A percentile compares a stretch with the other conserved stretches of the same genome.
These are phyloP conservation scores for Medicago ruthenica DNA, from an alignment of 306 rosid genomes.

Conservation along the genomic window DNA sequence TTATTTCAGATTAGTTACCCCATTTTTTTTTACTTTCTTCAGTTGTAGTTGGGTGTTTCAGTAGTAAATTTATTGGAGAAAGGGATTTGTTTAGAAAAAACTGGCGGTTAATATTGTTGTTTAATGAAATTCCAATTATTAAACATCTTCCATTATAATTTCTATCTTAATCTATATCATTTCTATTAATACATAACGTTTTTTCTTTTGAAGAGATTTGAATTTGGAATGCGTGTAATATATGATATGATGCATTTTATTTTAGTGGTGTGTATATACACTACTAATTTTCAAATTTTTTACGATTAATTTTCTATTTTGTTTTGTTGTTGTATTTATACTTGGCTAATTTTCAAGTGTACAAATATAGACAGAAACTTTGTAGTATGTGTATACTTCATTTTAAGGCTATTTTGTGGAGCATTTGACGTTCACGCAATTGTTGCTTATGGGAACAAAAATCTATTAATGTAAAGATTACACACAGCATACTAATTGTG, in stretches of 20 bases:
- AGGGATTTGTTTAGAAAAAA: not conserved
- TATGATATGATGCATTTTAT: not conserved
- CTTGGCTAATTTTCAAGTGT: too few species aligned
- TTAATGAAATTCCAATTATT: constrained; percentile 19
- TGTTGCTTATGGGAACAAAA: too few species aligned
- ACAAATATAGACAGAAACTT: too few species aligned
- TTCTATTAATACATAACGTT: not conserved
- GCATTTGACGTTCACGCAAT: too few species aligned
- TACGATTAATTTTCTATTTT: too few species aligned
- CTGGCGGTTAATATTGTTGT: constrained; percentile 11
- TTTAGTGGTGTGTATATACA: not conserved
- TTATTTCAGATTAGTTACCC: constrained; percentile 32
- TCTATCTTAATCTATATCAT: not conserved
- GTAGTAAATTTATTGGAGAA: constrained; percentile 37
- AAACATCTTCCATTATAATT: constrained; percentile 7
- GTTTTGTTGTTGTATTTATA: too few species aligned
- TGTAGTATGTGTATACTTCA: too few species aligned
- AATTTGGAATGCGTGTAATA: not conserved
- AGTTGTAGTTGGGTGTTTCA: constrained; percentile 14
- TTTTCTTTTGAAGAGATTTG: constrained; percentile 19
- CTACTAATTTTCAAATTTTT: too few species aligned
- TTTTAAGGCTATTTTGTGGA: too few species aligned
- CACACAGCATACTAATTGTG: too few species aligned
- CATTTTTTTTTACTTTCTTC: constrained; percentile 20
- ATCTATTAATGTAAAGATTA: too few species aligned